Conservation (phyloP, 176 grass and related monocot species). For the Oryza glumipatula region DNA sequence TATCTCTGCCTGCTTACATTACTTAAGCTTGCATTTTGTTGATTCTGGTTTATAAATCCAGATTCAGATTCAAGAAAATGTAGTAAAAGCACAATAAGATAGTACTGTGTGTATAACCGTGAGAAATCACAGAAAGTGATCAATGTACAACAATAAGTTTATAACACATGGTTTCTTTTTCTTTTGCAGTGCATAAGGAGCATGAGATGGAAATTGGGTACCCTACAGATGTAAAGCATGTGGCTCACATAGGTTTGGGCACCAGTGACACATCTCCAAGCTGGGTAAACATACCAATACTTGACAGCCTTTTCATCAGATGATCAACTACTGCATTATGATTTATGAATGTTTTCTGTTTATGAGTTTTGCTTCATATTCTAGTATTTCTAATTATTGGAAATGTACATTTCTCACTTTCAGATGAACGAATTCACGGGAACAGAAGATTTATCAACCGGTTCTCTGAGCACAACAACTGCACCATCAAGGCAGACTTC, state of each 20-base stretch:
- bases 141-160: neutral
- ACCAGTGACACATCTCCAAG: slow-evolving; percentile 59
- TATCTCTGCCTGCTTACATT: slow-evolving; percentile 7
- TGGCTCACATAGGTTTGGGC: slow-evolving; percentile 87
- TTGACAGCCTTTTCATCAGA: slow-evolving; percentile 1
- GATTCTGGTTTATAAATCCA: neutral
- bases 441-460: slow-evolving; percentile 60
- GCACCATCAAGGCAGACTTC: slow-evolving; percentile 66
- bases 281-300: slow-evolving; percentile 70
- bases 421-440: slow-evolving; percentile 85
- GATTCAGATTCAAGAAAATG: neutral
- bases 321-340: neutral
- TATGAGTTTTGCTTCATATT: neutral
- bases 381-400: neutral
- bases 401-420: slow-evolving; percentile 10
- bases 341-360: neutral
- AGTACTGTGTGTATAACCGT: neutral
- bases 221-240: slow-evolving; percentile 91
- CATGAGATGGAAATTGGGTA: slow-evolving; percentile 93
- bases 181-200: slow-evolving; percentile 70
- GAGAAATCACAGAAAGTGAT: neutral
- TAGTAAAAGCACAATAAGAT: slow-evolving; percentile 14
- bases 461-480: slow-evolving; percentile 54
- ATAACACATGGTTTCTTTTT: slow-evolving; percentile 1
- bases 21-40: neutral